Evolutionary conservation across 139 green algal genomes (phyloP), one percentile per base, ranked within the genome.

Genomic region (Chlorella sp.): DNA sequence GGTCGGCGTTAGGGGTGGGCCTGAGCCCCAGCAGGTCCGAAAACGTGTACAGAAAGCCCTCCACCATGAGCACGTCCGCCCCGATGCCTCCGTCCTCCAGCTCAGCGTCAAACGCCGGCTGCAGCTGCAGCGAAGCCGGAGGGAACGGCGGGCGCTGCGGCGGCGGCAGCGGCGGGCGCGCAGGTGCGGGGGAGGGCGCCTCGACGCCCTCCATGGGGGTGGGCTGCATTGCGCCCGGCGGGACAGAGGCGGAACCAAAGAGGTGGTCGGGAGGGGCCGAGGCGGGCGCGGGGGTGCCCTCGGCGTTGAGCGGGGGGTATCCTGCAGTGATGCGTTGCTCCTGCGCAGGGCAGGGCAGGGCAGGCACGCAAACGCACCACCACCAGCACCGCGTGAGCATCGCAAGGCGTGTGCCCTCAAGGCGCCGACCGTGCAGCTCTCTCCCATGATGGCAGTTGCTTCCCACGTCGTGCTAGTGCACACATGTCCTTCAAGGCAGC

Each of bases 31-130:
- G 70, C 31, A 91, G 36, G n/a, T 88, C 81, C 2, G 68, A 35
- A 36, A 97, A 97, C 51, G 71, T 77, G 42, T 84, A 71, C 29
- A 96, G 71, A 75, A 97, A 94, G 69, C 42, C 71, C 1, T 42
- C 71, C 49, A 83, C 73, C 31, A 88, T 82, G n/a, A 94, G 78
- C 77, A 95, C 67, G 42, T 88, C 79, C 2, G 62, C 74, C 2
- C 82, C 86, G 26, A 87, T 22, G 5, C 72, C 69, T 5, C 31
- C 31, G 4, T 72, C 70, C 24, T 17, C 30, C 50, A 80, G 42
- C 70, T 83, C 73, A 4, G 73, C 35, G 0, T 78, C 80, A 79
- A 91, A 91, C 10, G 80, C 80, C 24, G 35, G 76, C 66, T 66
- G 10, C 69, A 96, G 76, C 14, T 65, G 49, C 17, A 94, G 75